Base-by-base conservation (phyloP, 2,329 filamentous ascomycete species). In the Diplodia scrobiculata region DNA sequence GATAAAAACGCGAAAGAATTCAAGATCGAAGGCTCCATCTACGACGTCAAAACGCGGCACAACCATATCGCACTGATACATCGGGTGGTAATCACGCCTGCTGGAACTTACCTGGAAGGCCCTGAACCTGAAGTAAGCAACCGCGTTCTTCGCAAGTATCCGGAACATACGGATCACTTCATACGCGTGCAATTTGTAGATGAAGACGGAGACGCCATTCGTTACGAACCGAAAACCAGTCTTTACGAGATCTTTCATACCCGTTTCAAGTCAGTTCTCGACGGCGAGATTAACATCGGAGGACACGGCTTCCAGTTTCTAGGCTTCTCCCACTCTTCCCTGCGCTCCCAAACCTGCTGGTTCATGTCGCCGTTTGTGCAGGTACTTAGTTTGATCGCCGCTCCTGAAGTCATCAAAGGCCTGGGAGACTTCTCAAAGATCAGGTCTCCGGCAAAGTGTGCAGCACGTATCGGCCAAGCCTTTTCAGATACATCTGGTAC, bases 311-410 rank as follows among this genome's bases (percentile, higher is more conserved):
- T 68, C 52, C 76, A 78, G 0, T 94, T 93, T 71, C 80, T 94
- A 0, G 91, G 91, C 0, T 94, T 92, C 74, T 92, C 90, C 0
- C 89, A 93, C 74, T 94, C 90, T 0, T 92, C 90, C 0, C 81
- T 94, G 3, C 83, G 91, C 13, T 83, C 86, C 0, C 89, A 91
- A 67, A 87, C 88, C 0, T 87, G 85, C 41, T 92, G 90, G 90
- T 87, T 85, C 73, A 83, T 84, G 79, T 79, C 83, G 1, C 79
- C 82, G 1, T 84, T 86, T 65, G 66, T 72, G 11, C 67, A 72
- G 5, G 63, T 77, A 4, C 74, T 72, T 3, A 69, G 67, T 2
- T 50, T 76, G 3, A 70, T 77, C 36, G 69, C 75, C 51, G 78
- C 81, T 2, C 67, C 73, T 17, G 71, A 71, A 14, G 76, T 85